A percentile compares a stretch with the other conserved stretches of the same genome.
These are phyloP conservation scores for Sclerotinia borealis DNA, from an alignment of 2,329 filamentous ascomycete genomes.

Conservation along the genomic window DNA sequence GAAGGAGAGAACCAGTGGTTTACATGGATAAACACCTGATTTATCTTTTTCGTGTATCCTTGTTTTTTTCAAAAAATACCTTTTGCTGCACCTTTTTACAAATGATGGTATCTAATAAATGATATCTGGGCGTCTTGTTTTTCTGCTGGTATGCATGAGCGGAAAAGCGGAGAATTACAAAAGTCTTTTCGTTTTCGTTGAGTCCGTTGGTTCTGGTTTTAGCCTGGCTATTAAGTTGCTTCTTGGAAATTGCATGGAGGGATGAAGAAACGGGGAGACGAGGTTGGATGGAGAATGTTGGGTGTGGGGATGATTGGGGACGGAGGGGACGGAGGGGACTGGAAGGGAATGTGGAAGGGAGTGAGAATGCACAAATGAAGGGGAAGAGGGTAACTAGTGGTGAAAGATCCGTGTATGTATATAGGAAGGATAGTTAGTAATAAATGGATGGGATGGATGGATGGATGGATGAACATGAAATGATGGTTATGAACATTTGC, in stretches of 20 bases:
- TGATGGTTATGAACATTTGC: constrained; percentile 3
- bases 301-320: background rate
- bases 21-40: constrained; percentile 8
- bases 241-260: background rate
- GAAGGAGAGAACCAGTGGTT: constrained; percentile 48
- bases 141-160: constrained; percentile 2
- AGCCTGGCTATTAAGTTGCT: constrained; percentile 3
- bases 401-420: background rate
- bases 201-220: background rate
- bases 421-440: constrained; percentile 2
- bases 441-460: background rate
- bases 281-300: background rate
- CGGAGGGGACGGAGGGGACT: too few relatives aligned
- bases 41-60: background rate
- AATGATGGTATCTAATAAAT: constrained; percentile 1
- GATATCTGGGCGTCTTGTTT: constrained; percentile 3
- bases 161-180: background rate
- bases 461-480: background rate
- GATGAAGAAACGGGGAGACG: background rate
- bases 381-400: background rate
- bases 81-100: background rate
- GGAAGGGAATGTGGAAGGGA: background rate
- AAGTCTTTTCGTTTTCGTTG: background rate
- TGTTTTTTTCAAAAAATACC: background rate
- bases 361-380: background rate